Base-by-base conservation (phyloP, 2,329 filamentous ascomycete species). In the Malbranchea cinnamomea region DNA sequence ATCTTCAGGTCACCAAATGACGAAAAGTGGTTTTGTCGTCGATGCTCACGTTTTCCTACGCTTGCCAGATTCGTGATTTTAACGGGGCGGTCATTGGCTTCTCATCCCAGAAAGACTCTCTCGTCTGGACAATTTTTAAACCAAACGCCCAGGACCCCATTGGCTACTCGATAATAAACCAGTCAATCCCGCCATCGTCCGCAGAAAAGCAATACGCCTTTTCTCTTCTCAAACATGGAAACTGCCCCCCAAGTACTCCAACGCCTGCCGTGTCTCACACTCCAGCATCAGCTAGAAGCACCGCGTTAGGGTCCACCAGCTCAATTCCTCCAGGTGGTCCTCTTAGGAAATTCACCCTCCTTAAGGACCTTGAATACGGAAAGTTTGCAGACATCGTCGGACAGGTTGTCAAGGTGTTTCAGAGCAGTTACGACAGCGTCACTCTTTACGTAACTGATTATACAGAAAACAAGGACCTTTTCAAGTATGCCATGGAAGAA, bases 361-460 rank as follows among this genome's bases (percentile, higher is more conserved):
- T 94, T 31, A 63, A 75, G 39, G 69, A 84, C 41, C 54, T 82
- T 2, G 44, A 55, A 2, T 54, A 65, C 1, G 50, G 52, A 9
- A 59, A 43, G 0, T 91, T 76, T 45, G 71, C 67, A 42, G 72
- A 93, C 46, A 47, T 91, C 1, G 59, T 81, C 11, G 83, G 69
- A 2, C 68, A 85, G 45, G 70, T 92, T 2, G 66, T 84, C 26
- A 73, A 66, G 40, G 56, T 64, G 1, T 69, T 60, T 40, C 45
- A 54, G 9, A 48, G 43, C 15, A 50, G 54, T 22, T 42, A 41
- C 26, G 62, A 66, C 15, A 67, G 54, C 33, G 53, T 68, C 8
- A 69, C 71, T 4, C 39, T 93, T 0, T 84, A 84, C 60, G 58
- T 92, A 11, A 78, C 80, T 0, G 85, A 94, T 52, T 93, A 85